Evolutionary conservation across 2,329 filamentous ascomycete genomes (phyloP).

Genomic region (Dryadomyces quercus-mongolicae): DNA sequence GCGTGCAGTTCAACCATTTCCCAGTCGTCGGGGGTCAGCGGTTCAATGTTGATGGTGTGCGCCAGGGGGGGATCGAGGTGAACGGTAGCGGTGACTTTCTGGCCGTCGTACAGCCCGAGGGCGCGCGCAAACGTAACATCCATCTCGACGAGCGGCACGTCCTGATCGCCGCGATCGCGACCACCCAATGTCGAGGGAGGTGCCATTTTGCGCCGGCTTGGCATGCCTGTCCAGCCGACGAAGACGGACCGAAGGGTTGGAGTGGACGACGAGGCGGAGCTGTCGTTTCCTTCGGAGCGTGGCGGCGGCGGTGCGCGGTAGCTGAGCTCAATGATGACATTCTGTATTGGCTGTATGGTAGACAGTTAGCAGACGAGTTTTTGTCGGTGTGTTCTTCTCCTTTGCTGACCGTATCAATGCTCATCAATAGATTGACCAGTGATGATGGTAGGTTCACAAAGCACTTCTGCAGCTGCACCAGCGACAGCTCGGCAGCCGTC

Average conservation of each 20-base stretch:
- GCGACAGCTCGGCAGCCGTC: constrained; percentile 68
- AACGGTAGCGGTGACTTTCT: constrained; percentile 59
- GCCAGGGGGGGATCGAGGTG: constrained; percentile 85
- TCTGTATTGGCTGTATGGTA: constrained; percentile 62
- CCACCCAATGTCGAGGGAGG: constrained; percentile 35
- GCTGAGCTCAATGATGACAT: constrained; percentile 87
- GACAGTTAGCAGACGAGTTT: background rate
- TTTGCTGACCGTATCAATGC: constrained; percentile 69
- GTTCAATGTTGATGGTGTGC: constrained; percentile 94
- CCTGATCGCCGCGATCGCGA: constrained; percentile 49
- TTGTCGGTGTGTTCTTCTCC: background rate
- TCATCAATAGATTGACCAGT: constrained; percentile 73
- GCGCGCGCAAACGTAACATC: constrained; percentile 73
- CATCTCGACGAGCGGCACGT: constrained; percentile 68
- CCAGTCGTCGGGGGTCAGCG: constrained; percentile 90
- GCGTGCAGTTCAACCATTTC: constrained; percentile 98
- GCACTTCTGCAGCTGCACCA: constrained; percentile 86
- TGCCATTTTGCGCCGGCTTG: constrained; percentile 71
- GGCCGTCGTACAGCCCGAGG: constrained; percentile 66
- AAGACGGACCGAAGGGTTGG: constrained; percentile 53
- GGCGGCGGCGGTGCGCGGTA: constrained; percentile 51
- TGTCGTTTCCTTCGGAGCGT: constrained; percentile 25
- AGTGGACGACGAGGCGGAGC: constrained; percentile 19
- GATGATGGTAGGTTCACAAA: constrained; percentile 83
- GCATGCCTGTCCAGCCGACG: constrained; percentile 95